Evolutionary conservation across 306 rosid genomes (phyloP), one percentile per base, ranked within the genome.

Genomic region (Vachellia pachyceras): DNA sequence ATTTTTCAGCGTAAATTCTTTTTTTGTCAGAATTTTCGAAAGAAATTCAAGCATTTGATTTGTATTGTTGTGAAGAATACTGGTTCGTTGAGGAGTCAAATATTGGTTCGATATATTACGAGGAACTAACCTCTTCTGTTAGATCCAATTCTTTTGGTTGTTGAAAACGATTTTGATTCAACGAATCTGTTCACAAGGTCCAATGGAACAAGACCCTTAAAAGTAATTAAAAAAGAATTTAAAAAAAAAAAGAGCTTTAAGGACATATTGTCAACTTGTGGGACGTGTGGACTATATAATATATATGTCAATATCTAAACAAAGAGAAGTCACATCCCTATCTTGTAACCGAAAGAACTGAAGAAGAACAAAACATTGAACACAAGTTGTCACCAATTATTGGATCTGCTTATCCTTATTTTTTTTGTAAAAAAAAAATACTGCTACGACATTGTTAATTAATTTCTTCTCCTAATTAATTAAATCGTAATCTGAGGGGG

Each of bases 301-400:
- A 60, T 65, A 40, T 18, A 67, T 66, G 46, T 66, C 29, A 67
- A 39, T 37, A 68, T 68, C 42, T 23, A 78, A 72, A 77, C 15
- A 10, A 36, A 73, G 69, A 20, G 73, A 85, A 75, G 82, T 80
- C 89, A 83, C 85, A 68, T 74, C 80, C 73, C 79, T 61, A 80
- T 76, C 82, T 40, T 49, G 47, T 37, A 76, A 72, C 83, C 79
- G 73, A 82, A 79, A 80, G 85, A 76, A 65, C 52, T 73, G 68
- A 36, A 65, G 33, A 29, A 29, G 50, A 77, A 67, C 33, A 77
- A 65, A 74, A 63, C 79, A 80, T 77, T 79, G 80, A 66, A 77
- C 37, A 79, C 73, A 84, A 81, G 82, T 78, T 79, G 87, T 75
- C 86, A 61, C 80, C 87, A 81, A 88, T 80, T 69, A 77, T 79